Conservation (phyloP, 345 rosid species). For the Bretschneidera sinensis region DNA sequence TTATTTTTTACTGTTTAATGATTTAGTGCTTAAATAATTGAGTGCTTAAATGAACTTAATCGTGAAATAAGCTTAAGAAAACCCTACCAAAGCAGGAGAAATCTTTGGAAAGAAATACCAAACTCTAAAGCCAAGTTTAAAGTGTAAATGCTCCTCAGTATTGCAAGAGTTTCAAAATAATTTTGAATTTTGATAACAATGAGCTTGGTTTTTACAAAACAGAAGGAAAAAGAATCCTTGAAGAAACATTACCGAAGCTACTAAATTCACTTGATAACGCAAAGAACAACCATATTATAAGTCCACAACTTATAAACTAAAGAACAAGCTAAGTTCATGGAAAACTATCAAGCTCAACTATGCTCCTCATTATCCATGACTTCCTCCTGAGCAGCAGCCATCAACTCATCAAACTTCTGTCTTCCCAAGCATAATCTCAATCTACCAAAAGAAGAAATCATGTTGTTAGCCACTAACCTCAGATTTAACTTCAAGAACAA, state of each 20-base stretch:
- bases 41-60: too few relatives aligned
- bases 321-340: constrained; percentile 3
- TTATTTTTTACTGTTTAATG: too few relatives aligned
- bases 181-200: constrained; percentile 17
- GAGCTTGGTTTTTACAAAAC: not conserved
- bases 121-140: not conserved
- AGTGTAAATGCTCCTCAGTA: not conserved
- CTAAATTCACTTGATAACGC: constrained; percentile 10
- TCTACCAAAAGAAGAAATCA: constrained; percentile 25
- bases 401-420: constrained; percentile 72
- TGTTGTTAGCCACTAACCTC: constrained; percentile 2
- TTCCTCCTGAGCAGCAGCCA: constrained; percentile 67
- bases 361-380: constrained; percentile 43
- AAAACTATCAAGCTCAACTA: constrained; percentile 26
- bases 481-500: not conserved
- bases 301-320: constrained; percentile 7
- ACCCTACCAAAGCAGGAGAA: too few relatives aligned
- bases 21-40: too few relatives aligned
- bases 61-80: too few relatives aligned
- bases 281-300: constrained; percentile 2
- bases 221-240: constrained; percentile 19
- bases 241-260: constrained; percentile 4
- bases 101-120: too few relatives aligned
- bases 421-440: constrained; percentile 60
- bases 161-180: constrained; percentile 8